These are phyloP conservation scores for Neocucurbitaria cava DNA, from an alignment of 2,329 filamentous ascomycete genomes.

Conservation along the genomic window DNA sequence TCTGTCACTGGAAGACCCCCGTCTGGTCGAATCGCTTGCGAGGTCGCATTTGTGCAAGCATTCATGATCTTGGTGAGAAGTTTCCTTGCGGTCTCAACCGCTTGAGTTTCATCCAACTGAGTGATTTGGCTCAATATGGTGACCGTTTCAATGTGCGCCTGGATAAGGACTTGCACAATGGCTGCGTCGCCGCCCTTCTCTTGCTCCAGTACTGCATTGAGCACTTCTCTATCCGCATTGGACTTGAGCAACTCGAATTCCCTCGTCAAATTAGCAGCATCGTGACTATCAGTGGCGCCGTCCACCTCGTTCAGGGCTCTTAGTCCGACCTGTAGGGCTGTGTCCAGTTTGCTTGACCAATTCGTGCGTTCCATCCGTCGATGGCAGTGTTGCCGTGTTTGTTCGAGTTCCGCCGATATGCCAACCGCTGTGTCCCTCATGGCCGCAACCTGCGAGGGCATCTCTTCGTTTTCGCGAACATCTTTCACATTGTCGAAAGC, in stretches of 20 bases:
- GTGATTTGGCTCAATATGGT: constrained; percentile 82
- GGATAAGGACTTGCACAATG: constrained; percentile 81
- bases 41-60: constrained; percentile 74
- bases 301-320: constrained; percentile 78
- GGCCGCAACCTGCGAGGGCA: constrained; percentile 64
- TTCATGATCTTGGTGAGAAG: constrained; percentile 81
- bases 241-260: constrained; percentile 88
- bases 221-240: constrained; percentile 80
- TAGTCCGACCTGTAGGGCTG: constrained; percentile 84
- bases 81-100: constrained; percentile 77
- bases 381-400: constrained; percentile 88
- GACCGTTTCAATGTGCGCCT: constrained; percentile 91
- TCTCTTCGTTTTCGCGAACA: constrained; percentile 70
- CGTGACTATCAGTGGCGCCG: constrained; percentile 66
- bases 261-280: constrained; percentile 74
- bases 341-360: constrained; percentile 89
- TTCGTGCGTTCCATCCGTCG: constrained; percentile 79
- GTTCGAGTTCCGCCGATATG: constrained; percentile 86
- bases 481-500: constrained; percentile 88
- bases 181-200: constrained; percentile 81
- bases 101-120: constrained; percentile 82
- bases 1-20: constrained; percentile 69
- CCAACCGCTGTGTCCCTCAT: constrained; percentile 90
- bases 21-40: constrained; percentile 90
- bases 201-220: constrained; percentile 79